Evolutionary conservation across 495 filamentous ascomycete species (phyloP).

Genomic region (Daldinia decipiens): DNA sequence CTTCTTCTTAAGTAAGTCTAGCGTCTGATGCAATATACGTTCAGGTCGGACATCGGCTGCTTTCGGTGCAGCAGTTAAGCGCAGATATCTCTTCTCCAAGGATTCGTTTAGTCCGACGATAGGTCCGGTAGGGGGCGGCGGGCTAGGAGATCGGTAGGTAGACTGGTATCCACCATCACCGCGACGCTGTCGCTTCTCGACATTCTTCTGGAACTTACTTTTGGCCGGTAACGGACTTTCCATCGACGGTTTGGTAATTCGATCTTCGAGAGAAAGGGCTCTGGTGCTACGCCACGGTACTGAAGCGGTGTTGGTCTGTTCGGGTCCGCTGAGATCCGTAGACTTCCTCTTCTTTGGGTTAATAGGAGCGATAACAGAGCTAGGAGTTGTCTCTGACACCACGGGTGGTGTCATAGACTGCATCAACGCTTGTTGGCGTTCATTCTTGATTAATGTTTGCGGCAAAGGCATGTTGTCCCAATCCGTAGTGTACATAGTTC

Average conservation of each 20-base stretch:
- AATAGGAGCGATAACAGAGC: conserved; percentile 21
- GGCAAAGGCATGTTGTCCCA: conserved; percentile 89
- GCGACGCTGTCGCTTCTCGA: conserved; percentile 88
- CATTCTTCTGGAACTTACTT: conserved; percentile 90
- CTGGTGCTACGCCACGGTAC: conserved; percentile 83
- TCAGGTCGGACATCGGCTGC: conserved; percentile 89
- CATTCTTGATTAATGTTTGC: conserved; percentile 82
- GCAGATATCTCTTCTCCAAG: conserved; percentile 95
- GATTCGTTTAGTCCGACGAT: conserved; percentile 84
- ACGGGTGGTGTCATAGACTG: conserved; percentile 25
- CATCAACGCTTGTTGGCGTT: conserved; percentile 63
- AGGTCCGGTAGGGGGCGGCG: conserved; percentile 73
- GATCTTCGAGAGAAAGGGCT: conserved; percentile 75
- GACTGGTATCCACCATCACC: conserved; percentile 77
- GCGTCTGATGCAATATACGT: conserved; percentile 77
- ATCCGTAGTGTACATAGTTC: conserved; percentile 74
- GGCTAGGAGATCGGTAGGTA: conserved; percentile 68
- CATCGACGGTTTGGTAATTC: conserved; percentile 69
- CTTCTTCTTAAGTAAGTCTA: conserved; percentile 90
- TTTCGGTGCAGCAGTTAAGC: conserved; percentile 88
- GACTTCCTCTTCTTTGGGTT: conserved; percentile 84
- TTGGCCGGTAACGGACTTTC: conserved; percentile 58
- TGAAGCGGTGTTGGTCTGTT: conserved; percentile 46
- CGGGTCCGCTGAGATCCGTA: conserved; percentile 64
- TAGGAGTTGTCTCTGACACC: conserved; percentile 26